Evolutionary conservation across 495 filamentous ascomycete genomes (phyloP).

Genomic region (Oidiodendron maius): DNA sequence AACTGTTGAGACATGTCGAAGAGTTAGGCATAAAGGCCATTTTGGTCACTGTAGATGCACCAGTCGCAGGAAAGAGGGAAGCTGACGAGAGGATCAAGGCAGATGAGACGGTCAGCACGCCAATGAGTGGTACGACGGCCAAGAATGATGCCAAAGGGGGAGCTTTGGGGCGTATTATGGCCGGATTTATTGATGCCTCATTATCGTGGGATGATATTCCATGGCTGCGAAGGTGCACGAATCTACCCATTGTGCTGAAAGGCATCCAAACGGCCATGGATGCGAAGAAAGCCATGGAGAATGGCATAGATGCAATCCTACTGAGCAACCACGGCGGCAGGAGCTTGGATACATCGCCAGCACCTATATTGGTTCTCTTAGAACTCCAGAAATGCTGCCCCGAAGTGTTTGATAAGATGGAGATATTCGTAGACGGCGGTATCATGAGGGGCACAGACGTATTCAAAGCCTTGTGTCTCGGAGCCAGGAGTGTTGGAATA

Average conservation of each 20-base stretch:
- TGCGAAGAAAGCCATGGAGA: constrained; percentile 47
- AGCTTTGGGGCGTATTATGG: constrained; percentile 66
- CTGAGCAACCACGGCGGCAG: constrained; percentile 67
- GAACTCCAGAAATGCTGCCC: constrained; percentile 56
- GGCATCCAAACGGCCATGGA: constrained; percentile 60
- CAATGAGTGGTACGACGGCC: constrained; percentile 51
- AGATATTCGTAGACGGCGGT: constrained; percentile 64
- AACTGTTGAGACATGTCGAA: constrained; percentile 50
- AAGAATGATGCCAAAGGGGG: constrained; percentile 65
- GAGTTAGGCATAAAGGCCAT: constrained; percentile 58
- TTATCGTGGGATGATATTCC: constrained; percentile 69
- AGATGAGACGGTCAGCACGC: constrained; percentile 49
- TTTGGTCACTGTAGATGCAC: constrained; percentile 64
- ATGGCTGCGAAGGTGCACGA: constrained; percentile 42
- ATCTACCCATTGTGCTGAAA: constrained; percentile 53
- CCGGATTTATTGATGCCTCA: constrained; percentile 62
- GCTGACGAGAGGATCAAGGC: constrained; percentile 49
- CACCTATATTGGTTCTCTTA: constrained; percentile 56
- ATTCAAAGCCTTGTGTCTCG: constrained; percentile 63
- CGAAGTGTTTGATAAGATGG: constrained; percentile 54
- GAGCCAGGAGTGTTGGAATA: constrained; percentile 57
- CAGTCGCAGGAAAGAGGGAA: constrained; percentile 58
- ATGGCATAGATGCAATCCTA: constrained; percentile 54
- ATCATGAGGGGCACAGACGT: constrained; percentile 60
- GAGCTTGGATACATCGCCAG: constrained; percentile 56